phyloP scores from a whole-genome alignment of 768 basidiomycete species.

The Termitomyces sp. region DNA sequence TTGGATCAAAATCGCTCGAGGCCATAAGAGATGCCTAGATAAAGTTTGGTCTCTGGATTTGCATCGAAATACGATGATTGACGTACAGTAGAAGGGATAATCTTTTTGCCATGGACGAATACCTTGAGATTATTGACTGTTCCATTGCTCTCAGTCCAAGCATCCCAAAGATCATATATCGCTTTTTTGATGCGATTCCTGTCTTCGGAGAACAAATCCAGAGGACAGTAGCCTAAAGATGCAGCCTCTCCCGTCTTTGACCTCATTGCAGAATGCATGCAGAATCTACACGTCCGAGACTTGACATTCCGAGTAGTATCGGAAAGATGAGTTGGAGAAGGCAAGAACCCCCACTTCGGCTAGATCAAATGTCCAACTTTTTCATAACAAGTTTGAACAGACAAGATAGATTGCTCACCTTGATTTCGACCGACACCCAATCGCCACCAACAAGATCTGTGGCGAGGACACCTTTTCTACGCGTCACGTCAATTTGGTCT shows the following conservation, averaged over 20 bases:
- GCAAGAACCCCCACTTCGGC: constrained; percentile 99
- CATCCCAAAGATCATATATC: constrained; percentile 66
- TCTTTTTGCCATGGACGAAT: constrained; percentile 63
- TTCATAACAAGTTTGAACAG: neutral
- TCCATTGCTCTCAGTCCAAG: constrained; percentile 67
- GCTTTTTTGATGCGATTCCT: constrained; percentile 60
- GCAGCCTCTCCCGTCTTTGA: constrained; percentile 34
- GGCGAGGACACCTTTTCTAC: constrained; percentile 65
- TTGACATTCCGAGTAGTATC: constrained; percentile 57
- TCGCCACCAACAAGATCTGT: constrained; percentile 73
- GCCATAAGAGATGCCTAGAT: constrained; percentile 30
- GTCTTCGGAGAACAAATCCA: constrained; percentile 85
- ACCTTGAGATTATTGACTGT: constrained; percentile 79
- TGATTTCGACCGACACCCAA: constrained; percentile 83
- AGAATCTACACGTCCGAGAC: constrained; percentile 79
- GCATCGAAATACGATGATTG: neutral
- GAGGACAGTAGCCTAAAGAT: constrained; percentile 70
- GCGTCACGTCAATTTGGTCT: constrained; percentile 58
- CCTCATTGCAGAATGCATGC: constrained; percentile 77
- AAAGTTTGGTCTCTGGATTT: neutral
- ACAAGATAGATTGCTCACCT: constrained; percentile 49
- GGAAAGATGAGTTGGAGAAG: constrained; percentile 61
- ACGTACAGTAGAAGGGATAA: constrained; percentile 60
- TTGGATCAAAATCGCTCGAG: constrained; percentile 16
- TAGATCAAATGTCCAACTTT: constrained; percentile 26